Evolutionary conservation across 108 stramenopile species (phyloP), one percentile per base, ranked within the genome.

Genomic region (Hondaea fermentalgiana): DNA sequence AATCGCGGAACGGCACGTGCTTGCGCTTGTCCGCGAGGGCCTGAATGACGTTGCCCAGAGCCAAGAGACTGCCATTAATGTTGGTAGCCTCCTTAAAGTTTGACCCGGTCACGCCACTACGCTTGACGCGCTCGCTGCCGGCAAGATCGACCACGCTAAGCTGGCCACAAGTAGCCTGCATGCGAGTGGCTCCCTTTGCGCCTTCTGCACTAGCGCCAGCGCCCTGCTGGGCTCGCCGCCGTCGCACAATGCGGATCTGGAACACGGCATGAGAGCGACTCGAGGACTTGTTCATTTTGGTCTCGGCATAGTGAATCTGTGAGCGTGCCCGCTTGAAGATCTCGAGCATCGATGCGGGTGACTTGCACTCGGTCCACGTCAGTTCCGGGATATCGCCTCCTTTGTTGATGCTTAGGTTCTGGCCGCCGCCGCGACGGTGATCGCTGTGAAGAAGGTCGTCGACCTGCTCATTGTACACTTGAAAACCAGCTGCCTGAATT

Each of bases 381-480:
- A 47, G 2, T 5, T 87, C 23, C 28, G 53, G 69, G 5, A 88
- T 69, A 5, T 76, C 49, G 28, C 76, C 76, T 12, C 90, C 90
- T 28, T 87, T 90, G 43, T 49, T 60, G 57, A 90, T 60, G 0
- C 17, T 14, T 17, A 90, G 87, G 25, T 69, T 64, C 51, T 28
- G 71, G 21, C 90, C 90, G 25, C 21, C 57, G 51, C 88, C 88
- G 23, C 25, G 28, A 5, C 44, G 44, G 88, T 88, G 45, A 5
- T 88, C 60, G 43, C 60, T 23, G n/a, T 64, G 60, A 5, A 91
- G 58, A 12, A 91, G 57, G 51, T 89, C 89, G 72, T 49, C 47
- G 35, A 91, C 91, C 72, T 91, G 89, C 71, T 91, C 91, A 87
- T 91, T 91, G 87, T 91, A 91, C 1, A 91, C 88, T 25, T 91